These are phyloP conservation scores for Crotalaria pallida DNA, from an alignment of 306 rosid species.

Conservation along the genomic window DNA sequence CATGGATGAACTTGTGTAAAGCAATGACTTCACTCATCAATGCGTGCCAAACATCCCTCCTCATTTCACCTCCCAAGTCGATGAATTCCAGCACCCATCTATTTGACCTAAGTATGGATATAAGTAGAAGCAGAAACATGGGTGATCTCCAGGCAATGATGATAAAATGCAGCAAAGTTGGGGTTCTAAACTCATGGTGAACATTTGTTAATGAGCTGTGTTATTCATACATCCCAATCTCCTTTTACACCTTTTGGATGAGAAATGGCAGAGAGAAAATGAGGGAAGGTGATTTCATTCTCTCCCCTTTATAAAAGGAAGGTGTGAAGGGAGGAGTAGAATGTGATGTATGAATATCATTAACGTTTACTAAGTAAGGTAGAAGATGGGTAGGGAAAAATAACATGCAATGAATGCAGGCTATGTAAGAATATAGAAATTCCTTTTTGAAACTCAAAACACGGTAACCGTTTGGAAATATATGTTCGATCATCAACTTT, in stretches of 20 bases:
- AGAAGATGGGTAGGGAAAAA: not conserved
- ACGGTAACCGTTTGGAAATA: not conserved
- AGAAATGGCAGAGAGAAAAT: not conserved
- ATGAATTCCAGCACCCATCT: constrained; percentile 85
- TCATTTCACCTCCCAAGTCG: constrained; percentile 97
- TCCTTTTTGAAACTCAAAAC: not conserved
- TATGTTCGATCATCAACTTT: constrained; percentile 9
- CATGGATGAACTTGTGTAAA: constrained; percentile 63
- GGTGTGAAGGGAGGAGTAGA: not conserved
- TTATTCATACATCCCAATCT: not conserved
- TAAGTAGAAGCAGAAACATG: constrained; percentile 14
- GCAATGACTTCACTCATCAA: constrained; percentile 71
- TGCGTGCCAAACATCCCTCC: constrained; percentile 94
- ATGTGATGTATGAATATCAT: not conserved
- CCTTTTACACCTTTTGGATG: not conserved
- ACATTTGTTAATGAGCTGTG: not conserved
- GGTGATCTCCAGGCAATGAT: not conserved
- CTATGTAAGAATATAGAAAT: too few species aligned
- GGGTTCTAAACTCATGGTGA: constrained; percentile 3
- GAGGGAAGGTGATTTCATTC: not conserved
- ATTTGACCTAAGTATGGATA: constrained; percentile 43
- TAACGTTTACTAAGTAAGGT: not conserved
- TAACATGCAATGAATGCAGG: not conserved
- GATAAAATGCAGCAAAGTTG: constrained; percentile 17
- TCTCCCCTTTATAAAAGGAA: not conserved